phyloP scores from a whole-genome alignment of 805 yeast genomes.

The Metschnikowia amazonensis region DNA sequence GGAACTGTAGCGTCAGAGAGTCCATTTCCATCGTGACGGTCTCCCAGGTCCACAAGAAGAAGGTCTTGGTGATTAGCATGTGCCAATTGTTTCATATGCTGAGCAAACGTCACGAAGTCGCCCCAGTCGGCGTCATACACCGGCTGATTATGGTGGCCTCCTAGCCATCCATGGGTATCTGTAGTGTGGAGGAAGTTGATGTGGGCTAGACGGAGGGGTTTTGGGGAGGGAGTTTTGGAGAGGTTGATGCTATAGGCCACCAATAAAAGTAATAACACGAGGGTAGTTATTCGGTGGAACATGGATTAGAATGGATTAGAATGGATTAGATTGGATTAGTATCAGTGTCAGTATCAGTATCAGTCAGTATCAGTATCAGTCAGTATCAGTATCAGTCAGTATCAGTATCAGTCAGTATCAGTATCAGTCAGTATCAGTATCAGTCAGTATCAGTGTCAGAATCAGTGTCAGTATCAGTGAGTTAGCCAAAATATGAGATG shows the following conservation, averaged over 20 bases:
- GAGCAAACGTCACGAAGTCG: conserved; percentile 69
- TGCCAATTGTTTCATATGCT: conserved; percentile 46
- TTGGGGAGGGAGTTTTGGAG: neutral
- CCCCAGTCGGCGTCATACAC: conserved; percentile 90
- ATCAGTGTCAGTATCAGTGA: too few species aligned
- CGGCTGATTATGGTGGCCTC: conserved; percentile 80
- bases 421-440: too few species aligned
- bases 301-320: too few species aligned
- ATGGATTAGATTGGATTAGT: too few species aligned
- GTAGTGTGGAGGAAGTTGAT: conserved; percentile 90
- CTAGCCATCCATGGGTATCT: conserved; percentile 96
- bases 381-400: too few species aligned
- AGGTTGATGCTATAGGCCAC: neutral
- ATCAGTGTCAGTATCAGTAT: too few species aligned
- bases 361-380: too few species aligned
- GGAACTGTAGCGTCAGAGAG: conserved; percentile 73
- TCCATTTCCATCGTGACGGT: conserved; percentile 93
- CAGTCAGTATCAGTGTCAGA: too few species aligned
- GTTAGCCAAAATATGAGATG: too few species aligned
- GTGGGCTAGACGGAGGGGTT: conserved; percentile 34
- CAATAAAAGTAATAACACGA: neutral
- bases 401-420: too few species aligned
- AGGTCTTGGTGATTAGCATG: conserved; percentile 53
- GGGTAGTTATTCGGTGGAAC: too few species aligned
- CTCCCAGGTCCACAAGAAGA: conserved; percentile 82